Evolutionary conservation across 2,329 filamentous ascomycete genomes (phyloP).

Genomic region (Apiospora koreana): DNA sequence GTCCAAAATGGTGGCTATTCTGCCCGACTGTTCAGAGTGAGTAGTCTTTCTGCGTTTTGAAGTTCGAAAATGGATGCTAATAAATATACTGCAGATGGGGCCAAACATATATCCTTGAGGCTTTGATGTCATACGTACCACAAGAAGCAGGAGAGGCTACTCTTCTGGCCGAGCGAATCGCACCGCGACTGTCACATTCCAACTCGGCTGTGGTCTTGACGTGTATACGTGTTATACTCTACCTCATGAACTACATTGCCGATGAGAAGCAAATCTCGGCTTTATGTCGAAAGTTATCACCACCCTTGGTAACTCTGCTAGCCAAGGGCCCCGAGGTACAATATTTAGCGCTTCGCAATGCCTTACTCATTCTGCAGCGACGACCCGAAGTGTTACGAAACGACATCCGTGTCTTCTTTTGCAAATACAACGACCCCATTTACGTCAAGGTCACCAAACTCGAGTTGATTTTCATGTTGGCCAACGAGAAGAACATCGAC

Average conservation of each 20-base stretch:
- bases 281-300: constrained; percentile 89
- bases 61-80: background rate
- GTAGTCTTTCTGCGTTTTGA: constrained; percentile 33
- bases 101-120: constrained; percentile 97
- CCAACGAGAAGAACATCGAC: constrained; percentile 91
- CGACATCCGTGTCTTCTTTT: constrained; percentile 98
- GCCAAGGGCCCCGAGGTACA: constrained; percentile 99
- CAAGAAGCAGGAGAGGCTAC: constrained; percentile 87
- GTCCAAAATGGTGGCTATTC: constrained; percentile 95
- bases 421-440: constrained; percentile 99
- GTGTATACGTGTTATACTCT: constrained; percentile 93
- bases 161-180: constrained; percentile 87
- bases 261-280: constrained; percentile 86
- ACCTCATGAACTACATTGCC: constrained; percentile 97
- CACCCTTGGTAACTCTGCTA: constrained; percentile 88
- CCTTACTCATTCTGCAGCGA: constrained; percentile 88
- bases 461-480: constrained; percentile 98
- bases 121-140: constrained; percentile 95
- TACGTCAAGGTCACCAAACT: constrained; percentile 99
- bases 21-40: constrained; percentile 96
- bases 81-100: constrained; percentile 70
- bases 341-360: constrained; percentile 91
- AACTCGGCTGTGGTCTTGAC: constrained; percentile 97
- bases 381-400: constrained; percentile 91
- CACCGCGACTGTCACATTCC: constrained; percentile 93